Evolutionary conservation across 345 rosid genomes (phyloP).

Genomic region (Pistacia atlantica): DNA sequence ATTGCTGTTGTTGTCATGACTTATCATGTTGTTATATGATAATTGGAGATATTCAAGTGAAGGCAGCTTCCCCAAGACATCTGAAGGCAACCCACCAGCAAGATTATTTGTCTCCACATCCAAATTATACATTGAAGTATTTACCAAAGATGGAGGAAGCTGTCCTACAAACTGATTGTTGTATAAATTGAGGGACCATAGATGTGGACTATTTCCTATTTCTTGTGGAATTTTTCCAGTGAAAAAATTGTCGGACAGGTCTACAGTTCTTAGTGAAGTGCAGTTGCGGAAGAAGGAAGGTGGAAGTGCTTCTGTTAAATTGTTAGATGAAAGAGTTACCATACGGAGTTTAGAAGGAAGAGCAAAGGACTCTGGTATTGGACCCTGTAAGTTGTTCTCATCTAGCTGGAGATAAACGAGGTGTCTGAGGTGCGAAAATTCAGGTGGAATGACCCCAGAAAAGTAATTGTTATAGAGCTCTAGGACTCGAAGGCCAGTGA

Average conservation of each 20-base stretch:
- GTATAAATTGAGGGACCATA: constrained; percentile 39
- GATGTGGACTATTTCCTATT: constrained; percentile 43
- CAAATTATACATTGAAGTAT: constrained; percentile 31
- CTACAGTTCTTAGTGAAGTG: constrained; percentile 36
- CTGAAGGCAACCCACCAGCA: constrained; percentile 49
- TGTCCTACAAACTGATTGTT: constrained; percentile 42
- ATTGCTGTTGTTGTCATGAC: constrained; percentile 46
- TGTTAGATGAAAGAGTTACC: constrained; percentile 26
- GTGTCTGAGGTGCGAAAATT: constrained; percentile 38
- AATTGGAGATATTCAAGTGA: constrained; percentile 32
- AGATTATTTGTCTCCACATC: constrained; percentile 45
- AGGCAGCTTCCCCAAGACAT: constrained; percentile 34
- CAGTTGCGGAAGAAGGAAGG: constrained; percentile 52
- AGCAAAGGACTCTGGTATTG: constrained; percentile 37
- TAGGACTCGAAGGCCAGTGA: constrained; percentile 40
- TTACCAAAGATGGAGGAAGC: constrained; percentile 43
- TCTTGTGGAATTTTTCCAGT: constrained; percentile 47
- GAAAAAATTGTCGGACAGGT: constrained; percentile 43
- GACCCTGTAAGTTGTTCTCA: constrained; percentile 37
- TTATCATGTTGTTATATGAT: constrained; percentile 46
- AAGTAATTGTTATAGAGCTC: constrained; percentile 37
- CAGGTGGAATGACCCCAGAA: constrained; percentile 40
- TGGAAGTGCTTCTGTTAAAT: constrained; percentile 37
- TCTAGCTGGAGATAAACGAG: constrained; percentile 30
- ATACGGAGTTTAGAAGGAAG: constrained; percentile 32